phyloP scores from a whole-genome alignment of 2,329 filamentous ascomycete genomes.

The Polychaeton citri region DNA sequence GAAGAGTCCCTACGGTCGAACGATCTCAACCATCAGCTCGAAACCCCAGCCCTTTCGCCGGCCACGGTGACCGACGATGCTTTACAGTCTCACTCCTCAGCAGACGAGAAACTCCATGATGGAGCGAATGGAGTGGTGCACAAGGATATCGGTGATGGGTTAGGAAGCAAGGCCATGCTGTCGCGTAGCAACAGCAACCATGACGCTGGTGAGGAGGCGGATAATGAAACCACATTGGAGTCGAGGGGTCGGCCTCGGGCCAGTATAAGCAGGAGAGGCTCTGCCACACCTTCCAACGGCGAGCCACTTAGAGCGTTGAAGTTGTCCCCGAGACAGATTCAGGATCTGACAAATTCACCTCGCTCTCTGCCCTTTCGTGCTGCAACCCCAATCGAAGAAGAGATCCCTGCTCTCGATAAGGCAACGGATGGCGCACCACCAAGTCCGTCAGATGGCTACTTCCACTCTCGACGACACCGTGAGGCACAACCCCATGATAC shows the following conservation, averaged over 20 bases:
- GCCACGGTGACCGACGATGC: conserved; percentile 13
- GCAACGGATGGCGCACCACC: neutral
- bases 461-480: neutral
- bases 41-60: conserved; percentile 16
- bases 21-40: conserved; percentile 9
- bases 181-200: neutral
- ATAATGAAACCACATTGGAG: neutral
- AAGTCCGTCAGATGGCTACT: neutral
- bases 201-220: conserved; percentile 2
- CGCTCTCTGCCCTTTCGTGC: conserved; percentile 39
- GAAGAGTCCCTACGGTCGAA: neutral
- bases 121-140: neutral
- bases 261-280: conserved; percentile 3
- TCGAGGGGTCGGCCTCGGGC: neutral
- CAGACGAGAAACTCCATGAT: conserved; percentile 1
- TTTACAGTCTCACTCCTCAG: conserved; percentile 3
- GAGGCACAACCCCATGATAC: neutral
- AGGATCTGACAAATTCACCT: conserved; percentile 41
- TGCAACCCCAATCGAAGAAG: conserved; percentile 25
- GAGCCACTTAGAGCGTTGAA: conserved; percentile 31
- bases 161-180: too few relatives aligned
- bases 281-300: conserved; percentile 3
- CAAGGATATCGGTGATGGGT: too few relatives aligned
- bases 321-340: conserved; percentile 40
- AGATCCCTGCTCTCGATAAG: conserved; percentile 11